These are phyloP conservation scores for Rubia tinctorum DNA, from an alignment of 305 asterid species.

Conservation along the genomic window DNA sequence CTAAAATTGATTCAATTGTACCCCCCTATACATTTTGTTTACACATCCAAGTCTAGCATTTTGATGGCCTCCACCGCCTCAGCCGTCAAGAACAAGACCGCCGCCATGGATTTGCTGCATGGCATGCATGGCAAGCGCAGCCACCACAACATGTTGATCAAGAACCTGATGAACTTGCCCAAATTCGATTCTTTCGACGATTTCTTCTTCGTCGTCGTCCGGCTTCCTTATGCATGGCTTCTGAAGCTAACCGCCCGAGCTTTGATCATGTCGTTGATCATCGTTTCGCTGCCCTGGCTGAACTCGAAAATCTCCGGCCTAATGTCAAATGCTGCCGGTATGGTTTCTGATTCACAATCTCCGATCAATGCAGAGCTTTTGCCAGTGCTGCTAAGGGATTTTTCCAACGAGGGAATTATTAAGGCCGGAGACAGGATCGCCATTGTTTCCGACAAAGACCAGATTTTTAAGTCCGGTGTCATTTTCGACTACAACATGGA, in stretches of 20 bases:
- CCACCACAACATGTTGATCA: background rate
- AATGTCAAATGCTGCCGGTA: background rate
- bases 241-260: constrained; percentile 24
- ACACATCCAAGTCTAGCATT: background rate
- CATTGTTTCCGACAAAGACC: constrained; percentile 9
- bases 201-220: constrained; percentile 13
- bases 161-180: constrained; percentile 12
- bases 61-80: constrained; percentile 1
- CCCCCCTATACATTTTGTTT: no score
- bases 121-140: constrained; percentile 16
- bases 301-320: background rate
- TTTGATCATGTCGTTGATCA: constrained; percentile 23
- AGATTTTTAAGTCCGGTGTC: background rate
- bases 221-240: constrained; percentile 18
- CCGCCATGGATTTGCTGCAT: constrained; percentile 20
- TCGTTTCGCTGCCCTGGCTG: constrained; percentile 29
- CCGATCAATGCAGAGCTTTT: constrained; percentile 3
- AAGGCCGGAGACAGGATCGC: constrained; percentile 20
- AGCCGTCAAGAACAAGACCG: constrained; percentile 7
- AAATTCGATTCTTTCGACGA: background rate
- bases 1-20: background rate
- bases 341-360: background rate
- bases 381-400: constrained; percentile 20
- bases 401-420: constrained; percentile 33
- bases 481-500: constrained; percentile 14